Percentiles rank a stretch among this genome's conserved stretches.
phyloP scores from a whole-genome alignment of 768 basidiomycete species.

The Suillus occidentalis region DNA sequence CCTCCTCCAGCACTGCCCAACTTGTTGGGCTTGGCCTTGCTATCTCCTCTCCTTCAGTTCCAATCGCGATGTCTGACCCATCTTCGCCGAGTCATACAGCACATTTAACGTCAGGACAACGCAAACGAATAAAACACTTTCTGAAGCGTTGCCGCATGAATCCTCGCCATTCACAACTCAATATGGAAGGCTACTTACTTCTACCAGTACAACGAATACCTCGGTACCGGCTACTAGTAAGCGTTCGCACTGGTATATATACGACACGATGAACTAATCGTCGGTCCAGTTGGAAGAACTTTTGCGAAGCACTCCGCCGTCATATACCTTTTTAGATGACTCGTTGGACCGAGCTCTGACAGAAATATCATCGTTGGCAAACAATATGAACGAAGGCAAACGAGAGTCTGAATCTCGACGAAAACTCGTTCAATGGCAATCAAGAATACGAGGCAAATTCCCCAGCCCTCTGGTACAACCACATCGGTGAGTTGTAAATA shows the following conservation, averaged over 20 bases:
- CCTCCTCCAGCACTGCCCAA: constrained; percentile 61
- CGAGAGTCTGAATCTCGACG: constrained; percentile 90
- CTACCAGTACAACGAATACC: constrained; percentile 97
- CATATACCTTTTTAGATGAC: constrained; percentile 73
- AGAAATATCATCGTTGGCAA: constrained; percentile 87
- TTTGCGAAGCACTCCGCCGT: constrained; percentile 79
- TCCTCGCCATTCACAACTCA: constrained; percentile 90
- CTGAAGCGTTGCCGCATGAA: constrained; percentile 88
- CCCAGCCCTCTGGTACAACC: constrained; percentile 98
- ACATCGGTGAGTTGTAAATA: constrained; percentile 67
- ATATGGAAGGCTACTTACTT: constrained; percentile 89
- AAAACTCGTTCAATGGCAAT: constrained; percentile 89
- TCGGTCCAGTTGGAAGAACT: constrained; percentile 72
- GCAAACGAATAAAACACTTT: constrained; percentile 85
- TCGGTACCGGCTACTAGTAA: constrained; percentile 89
- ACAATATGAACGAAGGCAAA: constrained; percentile 98
- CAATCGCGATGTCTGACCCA: constrained; percentile 42
- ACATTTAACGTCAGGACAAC: constrained; percentile 73
- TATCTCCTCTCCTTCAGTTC: constrained; percentile 51
- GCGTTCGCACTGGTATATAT: constrained; percentile 28
- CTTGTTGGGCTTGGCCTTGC: constrained; percentile 60
- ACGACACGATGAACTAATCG: constrained; percentile 2
- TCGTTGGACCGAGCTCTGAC: constrained; percentile 81
- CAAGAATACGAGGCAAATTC: constrained; percentile 86
- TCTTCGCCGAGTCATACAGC: constrained; percentile 45